Base-by-base conservation (phyloP, 2,329 filamentous ascomycete species). In the Aspergillus luchuensis region DNA sequence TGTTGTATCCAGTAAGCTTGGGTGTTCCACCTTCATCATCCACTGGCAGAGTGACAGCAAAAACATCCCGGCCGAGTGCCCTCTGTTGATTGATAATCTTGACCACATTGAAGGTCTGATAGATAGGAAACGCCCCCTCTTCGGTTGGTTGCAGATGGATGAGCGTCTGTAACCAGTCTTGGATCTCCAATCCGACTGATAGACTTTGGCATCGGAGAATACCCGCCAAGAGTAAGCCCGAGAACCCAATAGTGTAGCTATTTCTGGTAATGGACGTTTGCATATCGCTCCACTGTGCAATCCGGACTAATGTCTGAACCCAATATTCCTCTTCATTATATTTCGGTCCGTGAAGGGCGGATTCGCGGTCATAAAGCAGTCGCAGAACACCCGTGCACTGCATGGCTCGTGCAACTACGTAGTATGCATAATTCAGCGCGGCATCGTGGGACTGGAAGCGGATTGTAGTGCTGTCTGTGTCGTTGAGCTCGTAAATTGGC, bases 161-260 rank as follows among this genome's bases (percentile, higher is more conserved):
- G 2, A 71, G 52, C 7, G 8, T 51, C 17, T 66, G 49, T 2
- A 71, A n/a, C 68, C 68, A 70, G 1, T 53, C 8, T 49, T 70
- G 50, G 28, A 71, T 68, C 23, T 64, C 56, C 2, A 65, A 1
- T 0, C 63, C 58, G 6, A 67, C 38, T 43, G 48, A 4, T 0
- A 59, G 49, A 10, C 59, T 43, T 13, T 67, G 67, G 17, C 68
- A 71, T 7, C 68, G 63, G 2, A 71, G 61, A 8, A 63, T n/a
- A 1, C 57, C 66, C 3, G 69, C 62, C 3, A 71, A 50, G 1
- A 70, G 48, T n/a, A 71, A 25, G 41, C 68, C 66, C 0, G 68
- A 68, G 60, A 70, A 66, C 8, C 69, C 69, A n/a, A 71, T 67
- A 10, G 69, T 70, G 38, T 66, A 71, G 57, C 30, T 70, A 38